Percentiles rank a stretch among this genome's conserved stretches.
Evolutionary conservation across 2,329 filamentous ascomycete species (phyloP).

Genomic region (Verticillium tricorpus): DNA sequence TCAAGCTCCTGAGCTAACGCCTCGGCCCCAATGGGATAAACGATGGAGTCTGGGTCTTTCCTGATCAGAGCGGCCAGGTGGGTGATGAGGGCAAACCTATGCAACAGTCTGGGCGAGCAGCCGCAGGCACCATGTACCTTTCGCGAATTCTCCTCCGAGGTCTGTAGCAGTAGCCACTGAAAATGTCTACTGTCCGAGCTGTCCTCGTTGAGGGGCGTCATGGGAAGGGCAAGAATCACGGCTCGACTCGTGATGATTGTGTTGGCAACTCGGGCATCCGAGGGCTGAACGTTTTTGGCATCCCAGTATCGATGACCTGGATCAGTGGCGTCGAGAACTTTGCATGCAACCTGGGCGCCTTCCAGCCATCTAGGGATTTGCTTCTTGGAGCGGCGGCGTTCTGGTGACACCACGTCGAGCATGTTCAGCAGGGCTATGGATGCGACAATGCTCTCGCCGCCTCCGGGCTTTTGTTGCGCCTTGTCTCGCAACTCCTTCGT

Average conservation of each 20-base stretch:
- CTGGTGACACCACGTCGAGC: conserved; percentile 24
- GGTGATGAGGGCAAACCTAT: conserved; percentile 32
- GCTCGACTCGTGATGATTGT: conserved; percentile 33
- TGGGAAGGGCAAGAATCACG: conserved; percentile 33
- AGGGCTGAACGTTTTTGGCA: conserved; percentile 25
- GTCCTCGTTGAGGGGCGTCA: conserved; percentile 25
- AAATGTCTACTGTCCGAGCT: conserved; percentile 25
- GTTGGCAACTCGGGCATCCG: conserved; percentile 29
- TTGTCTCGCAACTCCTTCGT: conserved; percentile 10
- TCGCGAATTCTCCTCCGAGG: conserved; percentile 25
- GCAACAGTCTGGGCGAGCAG: conserved; percentile 33
- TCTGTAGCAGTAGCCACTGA: conserved; percentile 32
- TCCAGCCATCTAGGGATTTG: conserved; percentile 31
- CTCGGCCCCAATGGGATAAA: conserved; percentile 25
- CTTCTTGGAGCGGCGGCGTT: conserved; percentile 26
- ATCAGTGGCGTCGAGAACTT: conserved; percentile 28
- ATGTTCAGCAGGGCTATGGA: conserved; percentile 20
- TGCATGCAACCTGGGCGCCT: conserved; percentile 29
- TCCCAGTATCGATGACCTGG: conserved; percentile 31
- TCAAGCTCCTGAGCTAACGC: conserved; percentile 21
- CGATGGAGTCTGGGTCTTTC: conserved; percentile 24
- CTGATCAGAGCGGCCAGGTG: conserved; percentile 27
- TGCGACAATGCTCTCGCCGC: conserved; percentile 7
- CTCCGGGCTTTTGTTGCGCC: not conserved
- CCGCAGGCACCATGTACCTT: conserved; percentile 37